Percentiles rank a stretch among this genome's conserved stretches.
These are phyloP conservation scores for Ceratobasidium sp. DNA, from an alignment of 1,284 basidiomycete species.

Conservation along the genomic window DNA sequence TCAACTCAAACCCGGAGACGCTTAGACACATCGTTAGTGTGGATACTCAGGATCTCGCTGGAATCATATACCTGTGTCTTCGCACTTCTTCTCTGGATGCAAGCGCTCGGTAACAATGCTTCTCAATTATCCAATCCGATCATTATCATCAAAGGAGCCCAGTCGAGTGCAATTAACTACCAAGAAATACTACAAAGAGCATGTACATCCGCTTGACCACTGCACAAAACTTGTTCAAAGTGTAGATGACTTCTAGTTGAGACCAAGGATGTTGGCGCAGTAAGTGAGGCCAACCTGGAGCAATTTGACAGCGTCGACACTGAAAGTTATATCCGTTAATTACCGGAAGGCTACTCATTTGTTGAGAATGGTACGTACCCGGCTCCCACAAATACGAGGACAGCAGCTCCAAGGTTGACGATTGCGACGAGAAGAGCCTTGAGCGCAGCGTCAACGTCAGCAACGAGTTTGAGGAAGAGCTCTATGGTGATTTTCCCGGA, in stretches of 20 bases:
- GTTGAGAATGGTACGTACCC: not conserved
- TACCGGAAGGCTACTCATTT: not conserved
- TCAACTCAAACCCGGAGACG: too few relatives aligned
- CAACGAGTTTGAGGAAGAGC: constrained; percentile 1
- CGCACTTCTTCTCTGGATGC: too few relatives aligned
- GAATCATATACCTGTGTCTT: too few relatives aligned
- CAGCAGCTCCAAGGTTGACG: not conserved
- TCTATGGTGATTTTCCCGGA: constrained; percentile 13
- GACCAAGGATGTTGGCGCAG: constrained; percentile 5
- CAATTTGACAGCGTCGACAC: constrained; percentile 12
- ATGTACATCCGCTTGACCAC: not conserved
- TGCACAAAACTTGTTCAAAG: not conserved
- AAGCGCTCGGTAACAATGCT: too few relatives aligned
- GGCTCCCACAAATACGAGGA: not conserved
- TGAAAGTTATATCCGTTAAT: not conserved
- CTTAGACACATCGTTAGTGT: too few relatives aligned
- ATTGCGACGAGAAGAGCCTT: not conserved
- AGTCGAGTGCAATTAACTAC: not conserved
- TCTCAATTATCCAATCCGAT: too few relatives aligned
- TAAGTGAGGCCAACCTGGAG: not conserved
- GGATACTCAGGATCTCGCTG: too few relatives aligned
- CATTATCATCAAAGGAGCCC: too few relatives aligned
- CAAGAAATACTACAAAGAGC: constrained; percentile 9
- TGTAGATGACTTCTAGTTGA: not conserved
- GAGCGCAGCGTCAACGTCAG: not conserved